Conservation (phyloP, 148 eudicot genomes). For the Camellia japonica region DNA sequence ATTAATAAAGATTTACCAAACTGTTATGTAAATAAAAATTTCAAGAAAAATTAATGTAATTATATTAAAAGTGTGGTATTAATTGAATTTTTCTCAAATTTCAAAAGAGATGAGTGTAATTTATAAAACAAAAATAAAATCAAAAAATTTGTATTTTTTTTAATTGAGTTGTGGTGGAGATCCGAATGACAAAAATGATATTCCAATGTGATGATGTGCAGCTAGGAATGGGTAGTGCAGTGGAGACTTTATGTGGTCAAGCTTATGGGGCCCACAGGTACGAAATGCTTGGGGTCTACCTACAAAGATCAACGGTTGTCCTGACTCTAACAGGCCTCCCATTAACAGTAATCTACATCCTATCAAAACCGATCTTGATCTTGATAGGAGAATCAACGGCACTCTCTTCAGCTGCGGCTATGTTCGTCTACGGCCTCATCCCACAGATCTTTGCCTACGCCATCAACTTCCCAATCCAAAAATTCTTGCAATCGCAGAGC, state of each 20-base stretch:
- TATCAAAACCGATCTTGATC: constrained; percentile 37
- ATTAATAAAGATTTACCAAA: too few species aligned
- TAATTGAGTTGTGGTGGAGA: too few species aligned
- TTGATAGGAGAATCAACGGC: constrained; percentile 37
- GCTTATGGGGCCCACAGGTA: constrained; percentile 59
- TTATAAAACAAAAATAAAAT: too few species aligned
- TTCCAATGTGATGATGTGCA: background rate
- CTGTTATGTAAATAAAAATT: too few species aligned
- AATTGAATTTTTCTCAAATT: too few species aligned
- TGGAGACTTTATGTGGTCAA: constrained; percentile 70
- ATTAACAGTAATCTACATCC: constrained; percentile 37
- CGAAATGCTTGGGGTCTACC: constrained; percentile 60
- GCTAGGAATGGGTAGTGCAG: constrained; percentile 76
- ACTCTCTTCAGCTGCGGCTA: constrained; percentile 35
- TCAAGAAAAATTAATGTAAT: too few species aligned
- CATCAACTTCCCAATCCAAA: constrained; percentile 48
- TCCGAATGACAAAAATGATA: too few species aligned
- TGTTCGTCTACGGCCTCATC: constrained; percentile 49
- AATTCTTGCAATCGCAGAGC: constrained; percentile 56
- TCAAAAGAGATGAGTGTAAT: too few species aligned
- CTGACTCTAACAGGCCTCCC: constrained; percentile 45
- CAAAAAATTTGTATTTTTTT: too few species aligned
- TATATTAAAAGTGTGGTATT: too few species aligned
- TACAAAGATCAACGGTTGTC: constrained; percentile 55
- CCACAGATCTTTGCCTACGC: constrained; percentile 60